Base-by-base conservation (phyloP, 2,329 filamentous ascomycete species). In the Cladophialophora immunda region DNA sequence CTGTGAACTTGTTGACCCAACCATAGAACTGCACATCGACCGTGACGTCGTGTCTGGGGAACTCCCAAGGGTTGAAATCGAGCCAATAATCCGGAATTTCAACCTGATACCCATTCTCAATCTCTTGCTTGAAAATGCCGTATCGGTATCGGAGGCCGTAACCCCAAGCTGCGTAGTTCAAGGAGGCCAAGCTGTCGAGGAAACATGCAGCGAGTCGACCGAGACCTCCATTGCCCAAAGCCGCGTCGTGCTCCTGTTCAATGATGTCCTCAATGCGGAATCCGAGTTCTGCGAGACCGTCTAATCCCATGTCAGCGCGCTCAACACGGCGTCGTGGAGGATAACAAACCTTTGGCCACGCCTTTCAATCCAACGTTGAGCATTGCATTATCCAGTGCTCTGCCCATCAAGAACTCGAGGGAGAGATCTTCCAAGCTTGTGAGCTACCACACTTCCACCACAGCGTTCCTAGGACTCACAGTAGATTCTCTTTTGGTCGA, bases 51-150 rank as follows among this genome's bases (percentile, higher is more conserved):
- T 97, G 93, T 72, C 95, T 87, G 50, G 94, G 93, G 76, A 98
- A 99, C 78, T 99, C 95, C 95, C 95, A 99, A 0, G 95, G 95
- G 80, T 99, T 99, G 81, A 98, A 97, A 78, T 98, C 95, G 62
- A 99, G 88, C 95, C 95, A 99, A 82, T 99, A 98, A 79, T 99
- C 95, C 22, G 95, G 95, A 66, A 98, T 92, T 77, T 99, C 95
- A 71, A 99, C 93, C 80, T 99, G 95, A 78, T 97, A 99, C 65
- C 95, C 95, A 76, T 98, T 92, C 67, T 97, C 90, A 74, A 99
- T 98, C 83, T 98, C 95, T 83, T 99, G 95, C 84, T 98, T 98
- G 89, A 99, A 99, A 78, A 99, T 99, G 77, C 92, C 92, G 78
- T 98, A 98, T 78, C 93, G 87, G 83, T 99, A 99, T 76, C 95